Conservation (phyloP, 129 eudicot genomes). For the Flaveria bidentis region DNA sequence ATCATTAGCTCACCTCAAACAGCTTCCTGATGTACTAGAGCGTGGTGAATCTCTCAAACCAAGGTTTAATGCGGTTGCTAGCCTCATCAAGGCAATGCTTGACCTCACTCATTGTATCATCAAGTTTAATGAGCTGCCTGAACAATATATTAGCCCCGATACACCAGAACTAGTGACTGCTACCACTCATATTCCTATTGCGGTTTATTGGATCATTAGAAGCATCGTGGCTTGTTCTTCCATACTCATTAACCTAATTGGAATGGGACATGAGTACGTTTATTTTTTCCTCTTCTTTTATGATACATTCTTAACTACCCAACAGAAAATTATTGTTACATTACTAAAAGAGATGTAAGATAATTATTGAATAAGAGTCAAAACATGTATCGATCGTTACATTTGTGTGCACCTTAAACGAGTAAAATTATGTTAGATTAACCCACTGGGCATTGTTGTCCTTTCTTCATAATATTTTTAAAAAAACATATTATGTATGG, state of each 20-base stretch:
- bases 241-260: conserved; percentile 61
- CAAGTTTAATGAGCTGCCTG: conserved; percentile 65
- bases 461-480: not conserved
- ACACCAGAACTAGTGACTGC: conserved; percentile 54
- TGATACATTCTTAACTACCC: too few relatives aligned
- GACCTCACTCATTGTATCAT: conserved; percentile 61
- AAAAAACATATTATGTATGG: not conserved
- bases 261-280: conserved; percentile 69
- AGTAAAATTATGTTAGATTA: not conserved
- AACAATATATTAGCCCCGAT: conserved; percentile 48
- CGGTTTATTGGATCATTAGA: conserved; percentile 71
- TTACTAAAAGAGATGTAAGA: not conserved
- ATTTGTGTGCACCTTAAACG: not conserved
- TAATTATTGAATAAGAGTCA: not conserved
- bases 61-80: conserved; percentile 42
- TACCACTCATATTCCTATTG: conserved; percentile 60
- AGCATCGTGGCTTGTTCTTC: conserved; percentile 70
- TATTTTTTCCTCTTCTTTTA: not conserved
- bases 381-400: not conserved
- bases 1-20: conserved; percentile 63
- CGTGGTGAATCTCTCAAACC: conserved; percentile 50
- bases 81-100: conserved; percentile 62
- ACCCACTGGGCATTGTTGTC: not conserved
- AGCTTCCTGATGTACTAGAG: conserved; percentile 51
- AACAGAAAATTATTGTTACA: not conserved